A percentile compares a stretch with the other conserved stretches of the same genome.
These are phyloP conservation scores for Scenedesmus sp. DNA, from an alignment of 163 green algal species.

Conservation along the genomic window DNA sequence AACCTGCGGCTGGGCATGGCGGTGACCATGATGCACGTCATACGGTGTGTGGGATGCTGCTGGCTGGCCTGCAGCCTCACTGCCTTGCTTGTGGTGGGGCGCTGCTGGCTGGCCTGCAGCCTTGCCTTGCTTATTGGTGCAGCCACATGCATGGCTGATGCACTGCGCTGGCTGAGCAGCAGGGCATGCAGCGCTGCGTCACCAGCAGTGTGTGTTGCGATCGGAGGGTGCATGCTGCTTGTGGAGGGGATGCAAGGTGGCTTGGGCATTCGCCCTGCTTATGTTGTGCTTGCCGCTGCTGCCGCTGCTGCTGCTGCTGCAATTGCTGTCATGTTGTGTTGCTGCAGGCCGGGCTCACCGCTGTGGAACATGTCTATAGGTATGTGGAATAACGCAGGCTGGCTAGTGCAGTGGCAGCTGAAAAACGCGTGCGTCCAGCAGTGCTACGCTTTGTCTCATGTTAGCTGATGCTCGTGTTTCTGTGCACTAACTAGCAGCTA, in stretches of 20 bases:
- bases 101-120: background rate
- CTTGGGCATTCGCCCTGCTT: too few relatives aligned
- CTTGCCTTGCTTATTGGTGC: background rate
- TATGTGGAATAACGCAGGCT: background rate
- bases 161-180: background rate
- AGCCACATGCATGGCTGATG: background rate
- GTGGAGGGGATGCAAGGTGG: too few relatives aligned
- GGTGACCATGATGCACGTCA: slow-evolving; percentile 69
- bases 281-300: background rate
- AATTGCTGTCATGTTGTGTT: background rate
- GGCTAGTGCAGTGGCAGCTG: background rate
- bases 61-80: background rate
- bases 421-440: too few relatives aligned
- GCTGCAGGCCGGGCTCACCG: slow-evolving; percentile 53
- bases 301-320: background rate
- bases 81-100: too few relatives aligned
- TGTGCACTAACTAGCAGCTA: too few relatives aligned
- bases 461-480: too few relatives aligned
- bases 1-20: slow-evolving; percentile 78
- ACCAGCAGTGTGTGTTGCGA: background rate
- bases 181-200: background rate
- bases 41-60: slow-evolving; percentile 46
- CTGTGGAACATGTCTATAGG: slow-evolving; percentile 63
- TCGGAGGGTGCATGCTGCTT: too few relatives aligned
- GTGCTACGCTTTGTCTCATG: too few relatives aligned